phyloP scores from a whole-genome alignment of 495 filamentous ascomycete species.

The Aspergillus sclerotioniger region DNA sequence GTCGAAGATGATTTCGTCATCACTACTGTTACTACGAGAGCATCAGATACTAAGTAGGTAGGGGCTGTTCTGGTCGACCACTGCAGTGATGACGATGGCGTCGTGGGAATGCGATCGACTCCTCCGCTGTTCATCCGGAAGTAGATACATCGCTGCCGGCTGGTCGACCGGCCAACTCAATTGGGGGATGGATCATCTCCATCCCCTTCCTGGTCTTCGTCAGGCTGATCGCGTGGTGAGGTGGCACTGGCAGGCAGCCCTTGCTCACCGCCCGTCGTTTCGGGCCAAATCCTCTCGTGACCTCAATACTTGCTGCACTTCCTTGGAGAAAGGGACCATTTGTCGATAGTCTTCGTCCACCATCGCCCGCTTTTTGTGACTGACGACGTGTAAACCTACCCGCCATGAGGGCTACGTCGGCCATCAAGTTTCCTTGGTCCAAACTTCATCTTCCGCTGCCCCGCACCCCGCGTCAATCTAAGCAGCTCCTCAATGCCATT shows the following conservation, averaged over 20 bases:
- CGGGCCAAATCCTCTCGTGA: background rate
- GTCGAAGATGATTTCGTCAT: too few relatives aligned
- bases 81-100: too few relatives aligned
- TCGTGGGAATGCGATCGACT: too few relatives aligned
- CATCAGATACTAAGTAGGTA: too few relatives aligned
- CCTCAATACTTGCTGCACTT: too few relatives aligned
- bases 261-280: slow-evolving; percentile 20
- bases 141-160: too few relatives aligned
- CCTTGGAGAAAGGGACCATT: background rate
- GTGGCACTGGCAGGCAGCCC: slow-evolving; percentile 10
- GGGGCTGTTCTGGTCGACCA: too few relatives aligned
- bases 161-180: background rate
- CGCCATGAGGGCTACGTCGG: slow-evolving; percentile 44
- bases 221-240: slow-evolving; percentile 7
- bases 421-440: slow-evolving; percentile 43
- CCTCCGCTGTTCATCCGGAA: too few relatives aligned
- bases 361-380: background rate
- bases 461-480: slow-evolving; percentile 60
- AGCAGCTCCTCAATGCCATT: slow-evolving; percentile 65
- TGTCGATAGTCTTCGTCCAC: background rate
- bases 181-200: background rate
- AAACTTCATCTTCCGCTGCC: slow-evolving; percentile 72
- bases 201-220: background rate
- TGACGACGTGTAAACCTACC: background rate
- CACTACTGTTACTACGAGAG: too few relatives aligned